Percentiles rank a stretch among this genome's conserved stretches.
Evolutionary conservation across 2,329 filamentous ascomycete genomes (phyloP).

Genomic region (Penicillium brasilianum): DNA sequence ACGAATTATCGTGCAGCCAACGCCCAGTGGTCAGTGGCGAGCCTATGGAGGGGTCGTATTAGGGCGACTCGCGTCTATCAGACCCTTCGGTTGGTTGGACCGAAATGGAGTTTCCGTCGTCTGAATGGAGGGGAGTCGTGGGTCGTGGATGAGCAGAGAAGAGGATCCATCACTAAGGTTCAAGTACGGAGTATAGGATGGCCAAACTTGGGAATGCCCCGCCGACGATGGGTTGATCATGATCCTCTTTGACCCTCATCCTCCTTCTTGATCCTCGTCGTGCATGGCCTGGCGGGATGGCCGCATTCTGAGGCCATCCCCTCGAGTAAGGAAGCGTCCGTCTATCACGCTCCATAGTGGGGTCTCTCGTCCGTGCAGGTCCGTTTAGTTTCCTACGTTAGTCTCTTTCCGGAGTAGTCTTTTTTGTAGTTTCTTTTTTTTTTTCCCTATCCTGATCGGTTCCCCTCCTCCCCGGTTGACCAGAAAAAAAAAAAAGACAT

Average conservation of each 20-base stretch:
- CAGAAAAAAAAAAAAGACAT: neutral
- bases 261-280: constrained; percentile 2
- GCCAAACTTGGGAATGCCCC: constrained; percentile 6
- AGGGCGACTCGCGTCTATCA: constrained; percentile 14
- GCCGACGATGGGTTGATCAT: constrained; percentile 1
- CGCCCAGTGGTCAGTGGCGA: constrained; percentile 7
- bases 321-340: constrained; percentile 13
- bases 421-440: neutral
- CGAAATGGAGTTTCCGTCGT: neutral
- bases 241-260: constrained; percentile 4
- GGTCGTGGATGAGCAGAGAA: neutral
- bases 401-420: constrained; percentile 1
- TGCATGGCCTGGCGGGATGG: constrained; percentile 10
- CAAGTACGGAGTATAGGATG: neutral
- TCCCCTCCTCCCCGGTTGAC: constrained; percentile 9
- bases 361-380: neutral
- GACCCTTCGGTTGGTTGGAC: constrained; percentile 17
- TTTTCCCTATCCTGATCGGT: neutral
- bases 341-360: constrained; percentile 20
- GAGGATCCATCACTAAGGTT: neutral
- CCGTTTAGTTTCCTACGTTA: neutral
- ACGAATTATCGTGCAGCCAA: constrained; percentile 10
- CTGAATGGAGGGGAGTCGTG: neutral
- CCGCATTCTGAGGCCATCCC: constrained; percentile 24
- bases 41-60: constrained; percentile 6